phyloP scores from a whole-genome alignment of 495 filamentous ascomycete species.

The Talaromyces trachyspermus region DNA sequence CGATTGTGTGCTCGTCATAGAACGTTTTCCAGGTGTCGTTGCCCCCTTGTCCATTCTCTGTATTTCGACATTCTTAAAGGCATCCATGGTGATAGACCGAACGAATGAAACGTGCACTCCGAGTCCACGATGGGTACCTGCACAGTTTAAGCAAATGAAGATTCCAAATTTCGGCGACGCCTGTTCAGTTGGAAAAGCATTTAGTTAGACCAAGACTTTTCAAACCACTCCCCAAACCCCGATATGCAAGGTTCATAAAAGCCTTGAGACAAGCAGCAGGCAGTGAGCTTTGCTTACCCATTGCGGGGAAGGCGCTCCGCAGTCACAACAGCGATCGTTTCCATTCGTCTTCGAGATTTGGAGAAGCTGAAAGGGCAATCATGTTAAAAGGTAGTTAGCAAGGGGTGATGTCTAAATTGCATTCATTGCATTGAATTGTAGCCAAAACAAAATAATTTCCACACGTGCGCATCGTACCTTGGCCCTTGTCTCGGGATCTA shows the following conservation, averaged over 20 bases:
- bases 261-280: too few relatives aligned
- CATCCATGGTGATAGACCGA: conserved; percentile 93
- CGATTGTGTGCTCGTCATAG: conserved; percentile 66
- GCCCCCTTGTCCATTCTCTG: conserved; percentile 80
- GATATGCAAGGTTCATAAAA: too few relatives aligned
- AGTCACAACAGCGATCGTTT: conserved; percentile 90
- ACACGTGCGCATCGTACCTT: conserved; percentile 56
- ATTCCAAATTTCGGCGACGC: conserved; percentile 70
- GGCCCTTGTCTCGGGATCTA: conserved; percentile 88
- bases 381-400: conserved; percentile 10
- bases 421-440: too few relatives aligned
- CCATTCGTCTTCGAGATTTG: conserved; percentile 79
- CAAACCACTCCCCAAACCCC: too few relatives aligned
- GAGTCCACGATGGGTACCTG: conserved; percentile 86
- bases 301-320: conserved; percentile 88
- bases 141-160: conserved; percentile 96
- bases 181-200: conserved; percentile 19
- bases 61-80: conserved; percentile 83
- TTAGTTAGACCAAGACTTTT: too few relatives aligned
- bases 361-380: conserved; percentile 52
- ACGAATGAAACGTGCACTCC: conserved; percentile 99
- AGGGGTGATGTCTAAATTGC: too few relatives aligned
- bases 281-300: conserved; percentile 46
- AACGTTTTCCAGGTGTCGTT: conserved; percentile 81
- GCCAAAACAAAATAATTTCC: too few relatives aligned